These are phyloP conservation scores for Sugiyamaella boreocaroliniensis DNA, from an alignment of 805 yeast species.

Conservation along the genomic window DNA sequence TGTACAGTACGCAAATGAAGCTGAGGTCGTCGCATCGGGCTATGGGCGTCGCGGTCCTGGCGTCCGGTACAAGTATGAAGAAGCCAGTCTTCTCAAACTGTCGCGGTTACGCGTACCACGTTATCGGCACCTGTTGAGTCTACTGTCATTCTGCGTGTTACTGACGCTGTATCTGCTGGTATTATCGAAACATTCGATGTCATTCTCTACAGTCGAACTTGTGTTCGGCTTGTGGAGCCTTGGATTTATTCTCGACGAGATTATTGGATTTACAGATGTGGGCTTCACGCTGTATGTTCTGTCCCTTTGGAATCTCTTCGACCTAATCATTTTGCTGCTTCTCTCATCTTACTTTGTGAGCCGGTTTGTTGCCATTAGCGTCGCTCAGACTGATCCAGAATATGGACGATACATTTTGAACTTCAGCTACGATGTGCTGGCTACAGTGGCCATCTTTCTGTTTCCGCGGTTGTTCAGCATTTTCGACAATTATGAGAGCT, in stretches of 20 bases:
- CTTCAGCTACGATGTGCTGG: constrained; percentile 28
- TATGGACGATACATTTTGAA: constrained; percentile 2
- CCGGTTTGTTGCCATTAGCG: constrained; percentile 16
- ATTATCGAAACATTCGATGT: constrained; percentile 16
- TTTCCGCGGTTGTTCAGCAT: constrained; percentile 41
- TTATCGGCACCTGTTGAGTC: constrained; percentile 31
- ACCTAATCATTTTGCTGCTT: constrained; percentile 36
- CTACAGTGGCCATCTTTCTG: constrained; percentile 41
- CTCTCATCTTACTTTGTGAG: constrained; percentile 31
- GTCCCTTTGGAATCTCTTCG: constrained; percentile 50
- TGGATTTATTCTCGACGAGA: constrained; percentile 43
- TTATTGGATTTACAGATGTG: constrained; percentile 38
- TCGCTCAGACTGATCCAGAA: neutral
- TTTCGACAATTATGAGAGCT: constrained; percentile 46
- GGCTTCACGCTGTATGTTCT: constrained; percentile 42
- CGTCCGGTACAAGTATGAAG: constrained; percentile 29
- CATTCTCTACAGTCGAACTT: constrained; percentile 28
- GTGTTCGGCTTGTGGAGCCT: constrained; percentile 41
- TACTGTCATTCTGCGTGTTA: constrained; percentile 28
- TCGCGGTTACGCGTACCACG: constrained; percentile 35
- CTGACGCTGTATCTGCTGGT: constrained; percentile 27
- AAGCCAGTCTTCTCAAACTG: constrained; percentile 32
- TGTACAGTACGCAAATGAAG: constrained; percentile 25
- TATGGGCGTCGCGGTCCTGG: constrained; percentile 31
- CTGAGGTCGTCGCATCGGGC: constrained; percentile 22